These are phyloP conservation scores for Cladorrhinum sp. DNA, from an alignment of 2,329 filamentous ascomycete species.

Conservation along the genomic window DNA sequence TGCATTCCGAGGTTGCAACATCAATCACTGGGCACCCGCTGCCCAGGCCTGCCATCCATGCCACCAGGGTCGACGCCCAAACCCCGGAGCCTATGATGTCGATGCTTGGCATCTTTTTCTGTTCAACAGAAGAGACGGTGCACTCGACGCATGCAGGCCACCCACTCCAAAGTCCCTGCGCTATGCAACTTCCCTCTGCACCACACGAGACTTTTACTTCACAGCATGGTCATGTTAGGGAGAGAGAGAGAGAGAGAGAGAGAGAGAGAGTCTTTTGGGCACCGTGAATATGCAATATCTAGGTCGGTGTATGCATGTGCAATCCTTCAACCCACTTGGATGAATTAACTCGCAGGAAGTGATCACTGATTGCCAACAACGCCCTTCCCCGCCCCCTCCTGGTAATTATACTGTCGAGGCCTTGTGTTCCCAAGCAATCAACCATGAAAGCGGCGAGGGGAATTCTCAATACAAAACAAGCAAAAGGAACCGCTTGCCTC, in stretches of 20 bases:
- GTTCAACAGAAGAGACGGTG: too few species aligned
- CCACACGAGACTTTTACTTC: background rate
- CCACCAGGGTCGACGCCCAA: background rate
- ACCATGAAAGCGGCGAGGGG: background rate
- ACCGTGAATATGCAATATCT: background rate
- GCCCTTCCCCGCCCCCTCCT: constrained; percentile 17
- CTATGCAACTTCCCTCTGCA: background rate
- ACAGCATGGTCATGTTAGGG: background rate
- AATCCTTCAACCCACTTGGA: background rate
- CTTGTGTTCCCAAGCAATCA: constrained; percentile 1
- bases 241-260: too few species aligned
- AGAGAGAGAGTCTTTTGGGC: background rate
- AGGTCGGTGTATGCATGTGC: background rate
- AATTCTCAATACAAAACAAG: background rate
- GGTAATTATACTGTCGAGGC: background rate
- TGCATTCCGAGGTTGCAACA: background rate
- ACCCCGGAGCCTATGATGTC: background rate
- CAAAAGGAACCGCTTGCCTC: background rate
- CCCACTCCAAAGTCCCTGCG: background rate
- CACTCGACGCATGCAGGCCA: too few species aligned
- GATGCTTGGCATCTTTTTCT: background rate
- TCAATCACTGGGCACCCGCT: background rate
- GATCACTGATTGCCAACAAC: constrained; percentile 4
- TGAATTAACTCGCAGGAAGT: background rate
- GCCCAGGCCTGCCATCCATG: background rate